Evolutionary conservation across 2,329 filamentous ascomycete species (phyloP).

Genomic region (Colletotrichum nymphaeae): DNA sequence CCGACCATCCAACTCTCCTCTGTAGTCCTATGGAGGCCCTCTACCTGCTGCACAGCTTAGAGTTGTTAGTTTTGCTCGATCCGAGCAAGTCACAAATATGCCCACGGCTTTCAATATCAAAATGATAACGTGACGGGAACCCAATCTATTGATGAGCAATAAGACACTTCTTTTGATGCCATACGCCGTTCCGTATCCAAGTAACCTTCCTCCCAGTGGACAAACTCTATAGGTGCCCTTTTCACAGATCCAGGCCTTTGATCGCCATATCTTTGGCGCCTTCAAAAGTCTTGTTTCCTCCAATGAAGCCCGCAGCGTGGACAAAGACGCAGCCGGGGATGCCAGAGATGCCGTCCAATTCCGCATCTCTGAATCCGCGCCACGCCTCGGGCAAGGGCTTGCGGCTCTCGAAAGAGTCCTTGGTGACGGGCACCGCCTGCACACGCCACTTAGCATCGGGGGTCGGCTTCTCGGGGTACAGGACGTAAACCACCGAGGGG

Average conservation of each 20-base stretch:
- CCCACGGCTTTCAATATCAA: background rate
- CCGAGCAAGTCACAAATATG: background rate
- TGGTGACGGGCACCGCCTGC: slow-evolving; percentile 86
- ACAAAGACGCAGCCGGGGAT: slow-evolving; percentile 87
- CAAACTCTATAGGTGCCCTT: background rate
- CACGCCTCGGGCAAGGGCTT: slow-evolving; percentile 92
- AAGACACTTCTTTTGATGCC: slow-evolving; percentile 32
- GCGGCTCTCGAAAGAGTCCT: slow-evolving; percentile 90
- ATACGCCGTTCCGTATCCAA: slow-evolving; percentile 26
- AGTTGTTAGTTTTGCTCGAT: background rate
- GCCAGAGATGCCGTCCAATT: slow-evolving; percentile 79
- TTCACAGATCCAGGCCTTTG: slow-evolving; percentile 68
- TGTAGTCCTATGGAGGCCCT: background rate
- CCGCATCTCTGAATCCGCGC: slow-evolving; percentile 89
- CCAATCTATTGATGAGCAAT: slow-evolving; percentile 29
- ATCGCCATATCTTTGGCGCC: slow-evolving; percentile 88
- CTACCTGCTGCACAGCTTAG: background rate
- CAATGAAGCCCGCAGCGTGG: slow-evolving; percentile 95
- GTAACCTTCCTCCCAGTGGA: background rate
- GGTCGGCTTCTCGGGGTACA: slow-evolving; percentile 86
- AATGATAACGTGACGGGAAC: background rate
- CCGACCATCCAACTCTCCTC: background rate
- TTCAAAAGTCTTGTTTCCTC: slow-evolving; percentile 91
- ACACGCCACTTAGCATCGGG: slow-evolving; percentile 90
- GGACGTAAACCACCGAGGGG: slow-evolving; percentile 78